phyloP scores from a whole-genome alignment of 1,284 basidiomycete genomes.

The Rhodotorula sp. region DNA sequence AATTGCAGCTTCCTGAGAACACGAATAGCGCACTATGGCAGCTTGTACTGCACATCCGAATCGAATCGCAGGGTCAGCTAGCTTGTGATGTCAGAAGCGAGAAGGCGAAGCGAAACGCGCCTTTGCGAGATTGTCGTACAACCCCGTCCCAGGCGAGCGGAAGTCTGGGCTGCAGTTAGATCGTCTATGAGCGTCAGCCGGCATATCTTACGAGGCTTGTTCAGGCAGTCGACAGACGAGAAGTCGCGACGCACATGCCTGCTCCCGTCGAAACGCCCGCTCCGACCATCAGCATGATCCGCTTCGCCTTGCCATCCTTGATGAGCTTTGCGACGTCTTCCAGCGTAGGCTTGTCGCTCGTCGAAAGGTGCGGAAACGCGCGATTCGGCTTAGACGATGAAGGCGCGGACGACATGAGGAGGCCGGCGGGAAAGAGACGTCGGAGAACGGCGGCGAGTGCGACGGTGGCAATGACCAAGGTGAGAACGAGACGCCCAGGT shows the following conservation, averaged over 20 bases:
- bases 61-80: no score
- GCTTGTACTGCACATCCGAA: slow-evolving; percentile 50
- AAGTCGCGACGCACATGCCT: slow-evolving; percentile 44
- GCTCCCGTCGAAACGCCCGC: slow-evolving; percentile 57
- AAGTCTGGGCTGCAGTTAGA: slow-evolving; percentile 47
- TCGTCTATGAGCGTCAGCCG: no score
- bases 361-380: slow-evolving; percentile 18
- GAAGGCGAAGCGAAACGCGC: no score
- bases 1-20: not conserved
- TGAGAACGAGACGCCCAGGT: not conserved
- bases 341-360: slow-evolving; percentile 33
- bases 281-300: slow-evolving; percentile 54
- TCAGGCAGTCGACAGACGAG: no score
- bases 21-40: slow-evolving; percentile 50
- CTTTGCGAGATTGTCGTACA: slow-evolving; percentile 57
- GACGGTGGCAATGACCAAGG: not conserved
- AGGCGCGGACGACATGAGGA: not conserved
- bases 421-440: not conserved
- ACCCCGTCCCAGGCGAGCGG: slow-evolving; percentile 55
- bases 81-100: no score
- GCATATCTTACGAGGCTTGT: no score
- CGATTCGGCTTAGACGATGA: not conserved
- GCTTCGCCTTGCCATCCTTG: slow-evolving; percentile 50
- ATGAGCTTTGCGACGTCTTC: slow-evolving; percentile 49
- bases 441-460: not conserved